Conservation (phyloP, 805 yeast species). For the Pachysolen tannophilus region DNA sequence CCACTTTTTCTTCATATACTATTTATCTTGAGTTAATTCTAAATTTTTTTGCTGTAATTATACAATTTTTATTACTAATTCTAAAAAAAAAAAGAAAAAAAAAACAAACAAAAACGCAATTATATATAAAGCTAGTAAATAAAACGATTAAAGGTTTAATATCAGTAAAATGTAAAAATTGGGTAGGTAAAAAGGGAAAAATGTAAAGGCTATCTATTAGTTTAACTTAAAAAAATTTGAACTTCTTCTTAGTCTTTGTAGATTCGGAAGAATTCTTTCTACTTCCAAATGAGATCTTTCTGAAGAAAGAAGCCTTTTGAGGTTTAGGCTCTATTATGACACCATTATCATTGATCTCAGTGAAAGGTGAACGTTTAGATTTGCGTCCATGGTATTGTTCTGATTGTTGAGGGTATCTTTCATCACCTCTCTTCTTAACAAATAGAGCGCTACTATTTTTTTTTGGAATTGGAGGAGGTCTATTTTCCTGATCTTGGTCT, state of each 20-base stretch:
- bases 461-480: conserved; percentile 1
- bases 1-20: no score
- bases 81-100: no score
- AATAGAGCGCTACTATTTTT: not conserved
- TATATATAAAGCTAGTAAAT: no score
- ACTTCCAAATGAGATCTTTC: conserved; percentile 45
- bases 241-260: not conserved
- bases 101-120: no score
- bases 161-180: no score
- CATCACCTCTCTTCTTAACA: not conserved
- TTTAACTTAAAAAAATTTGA: no score
- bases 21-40: no score
- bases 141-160: no score
- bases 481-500: not conserved
- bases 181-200: no score
- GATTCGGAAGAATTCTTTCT: conserved; percentile 3
- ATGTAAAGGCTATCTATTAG: no score
- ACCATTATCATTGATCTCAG: conserved; percentile 3
- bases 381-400: not conserved
- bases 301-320: conserved; percentile 25
- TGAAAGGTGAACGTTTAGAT: conserved; percentile 5
- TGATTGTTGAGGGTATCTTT: not conserved
- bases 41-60: no score
- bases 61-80: no score
- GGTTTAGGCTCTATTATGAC: conserved; percentile 5